A percentile compares a stretch with the other conserved stretches of the same genome.
These are phyloP conservation scores for Pholiota adiposa DNA, from an alignment of 1,284 basidiomycete genomes.

Conservation along the genomic window DNA sequence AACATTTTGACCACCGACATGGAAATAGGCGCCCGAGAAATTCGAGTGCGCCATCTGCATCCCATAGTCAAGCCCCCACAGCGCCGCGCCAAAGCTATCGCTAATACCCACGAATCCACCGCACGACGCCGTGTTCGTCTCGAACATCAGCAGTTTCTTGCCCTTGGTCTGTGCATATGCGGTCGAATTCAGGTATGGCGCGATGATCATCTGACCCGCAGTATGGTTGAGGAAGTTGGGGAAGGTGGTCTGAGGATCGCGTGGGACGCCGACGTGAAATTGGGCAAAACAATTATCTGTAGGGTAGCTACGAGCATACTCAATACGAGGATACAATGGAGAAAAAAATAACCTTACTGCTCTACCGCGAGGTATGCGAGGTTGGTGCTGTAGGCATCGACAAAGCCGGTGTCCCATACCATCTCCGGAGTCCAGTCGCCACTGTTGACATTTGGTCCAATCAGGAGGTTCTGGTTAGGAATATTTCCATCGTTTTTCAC, in stretches of 20 bases:
- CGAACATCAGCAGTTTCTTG: slow-evolving; percentile 74
- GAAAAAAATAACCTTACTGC: slow-evolving; percentile 37
- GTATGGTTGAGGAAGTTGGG: slow-evolving; percentile 62
- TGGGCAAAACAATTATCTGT: slow-evolving; percentile 51
- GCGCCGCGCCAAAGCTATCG: slow-evolving; percentile 71
- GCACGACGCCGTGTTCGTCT: slow-evolving; percentile 83
- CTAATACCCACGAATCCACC: slow-evolving; percentile 80
- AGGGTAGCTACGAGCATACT: slow-evolving; percentile 17
- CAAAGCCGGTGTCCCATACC: slow-evolving; percentile 62
- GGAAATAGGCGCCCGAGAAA: slow-evolving; percentile 61
- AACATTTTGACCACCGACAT: slow-evolving; percentile 70
- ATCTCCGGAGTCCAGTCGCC: slow-evolving; percentile 56
- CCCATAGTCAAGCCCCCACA: slow-evolving; percentile 74
- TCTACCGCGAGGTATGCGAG: slow-evolving; percentile 59
- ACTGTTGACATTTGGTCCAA: slow-evolving; percentile 62
- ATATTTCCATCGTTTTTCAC: slow-evolving; percentile 47
- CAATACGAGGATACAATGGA: not conserved
- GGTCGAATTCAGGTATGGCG: slow-evolving; percentile 54
- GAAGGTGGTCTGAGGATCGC: slow-evolving; percentile 58
- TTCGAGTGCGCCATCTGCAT: slow-evolving; percentile 65
- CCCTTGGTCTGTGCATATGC: slow-evolving; percentile 44
- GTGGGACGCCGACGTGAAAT: slow-evolving; percentile 44
- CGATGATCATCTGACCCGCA: slow-evolving; percentile 47
- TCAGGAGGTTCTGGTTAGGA: slow-evolving; percentile 49
- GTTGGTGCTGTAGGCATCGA: slow-evolving; percentile 46